Evolutionary conservation across 176 grass and related monocot genomes (phyloP), one percentile per base, ranked within the genome.

Genomic region (Ensete ventricosum): DNA sequence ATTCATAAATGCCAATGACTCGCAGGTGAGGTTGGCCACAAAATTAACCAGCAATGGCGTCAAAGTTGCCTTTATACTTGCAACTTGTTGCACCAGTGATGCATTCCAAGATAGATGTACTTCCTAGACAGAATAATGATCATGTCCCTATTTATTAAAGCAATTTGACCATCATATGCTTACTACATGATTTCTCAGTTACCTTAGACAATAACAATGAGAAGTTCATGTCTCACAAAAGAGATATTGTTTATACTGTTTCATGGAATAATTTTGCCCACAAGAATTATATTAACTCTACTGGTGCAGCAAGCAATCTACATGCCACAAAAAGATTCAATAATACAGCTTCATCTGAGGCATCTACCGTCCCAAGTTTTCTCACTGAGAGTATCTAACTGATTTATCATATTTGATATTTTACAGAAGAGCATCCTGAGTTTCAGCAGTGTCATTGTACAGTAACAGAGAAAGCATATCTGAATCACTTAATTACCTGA

Each of bases 401-500:
- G 34, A 43, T 43, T 43, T 43, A 43, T 34, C 29, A 19, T 71
- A 71, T 27, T 50, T 43, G 17, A 65, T 43, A 43, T 50, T 52
- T 17, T 17, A 9, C 9, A 49, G 9, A 17, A 43, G 34, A 43
- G 34, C 5, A 43, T 43, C 34, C 34, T 43, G 34, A 43, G 34
- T 43, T 43, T 43, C 24, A 26, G 7, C 24, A 65, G n/a, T 21
- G n/a, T 65, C 17, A 65, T 9, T 9, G 5, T 22, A 43, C 16
- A 23, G 11, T 8, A 59, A 21, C 20, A 53, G 7, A 74, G 49
- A 69, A 11, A 26, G 2, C 0, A 27, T 64, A 27, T 53, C 73
- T 73, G 21, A 9, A 43, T 51, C 14, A 51, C 43, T 70, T 21
- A 20, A 70, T 75, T 83, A 99, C 96, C 86, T 99, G 96, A 84